phyloP scores from a whole-genome alignment of 805 yeast species.

The Alloascoidea africana region DNA sequence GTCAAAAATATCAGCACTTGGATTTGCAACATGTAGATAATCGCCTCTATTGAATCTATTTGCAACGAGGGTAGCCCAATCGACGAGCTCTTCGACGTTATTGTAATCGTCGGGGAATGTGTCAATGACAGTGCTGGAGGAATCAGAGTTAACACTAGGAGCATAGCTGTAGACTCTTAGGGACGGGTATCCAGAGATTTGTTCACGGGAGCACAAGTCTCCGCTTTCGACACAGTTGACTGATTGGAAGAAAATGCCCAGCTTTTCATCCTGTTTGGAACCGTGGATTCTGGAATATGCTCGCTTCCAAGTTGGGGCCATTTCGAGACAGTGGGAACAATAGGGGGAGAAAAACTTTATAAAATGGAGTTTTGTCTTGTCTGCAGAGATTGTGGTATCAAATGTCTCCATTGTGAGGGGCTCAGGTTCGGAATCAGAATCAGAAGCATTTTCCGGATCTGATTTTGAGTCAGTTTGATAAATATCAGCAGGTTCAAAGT shows the following conservation, averaged over 20 bases:
- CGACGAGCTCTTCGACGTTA: not conserved
- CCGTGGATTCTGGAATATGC: not conserved
- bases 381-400: not conserved
- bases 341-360: not conserved
- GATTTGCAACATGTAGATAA: not conserved
- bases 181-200: not conserved
- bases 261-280: not conserved
- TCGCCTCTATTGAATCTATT: not conserved
- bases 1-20: not conserved
- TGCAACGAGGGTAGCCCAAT: not conserved
- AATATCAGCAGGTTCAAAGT: not conserved
- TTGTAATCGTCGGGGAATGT: not conserved
- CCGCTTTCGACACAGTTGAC: constrained; percentile 1
- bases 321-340: not conserved
- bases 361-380: too few relatives aligned
- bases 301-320: not conserved
- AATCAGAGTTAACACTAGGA: not conserved
- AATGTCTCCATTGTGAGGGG: not conserved
- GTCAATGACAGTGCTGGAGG: not conserved
- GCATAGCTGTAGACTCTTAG: too few relatives aligned
- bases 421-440: not conserved
- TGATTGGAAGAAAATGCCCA: not conserved
- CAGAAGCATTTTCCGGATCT: not conserved
- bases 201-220: not conserved
- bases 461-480: not conserved